Evolutionary conservation across 75 land plant species (phyloP), one percentile per base, ranked within the genome.

Genomic region (Pinus tabuliformis): DNA sequence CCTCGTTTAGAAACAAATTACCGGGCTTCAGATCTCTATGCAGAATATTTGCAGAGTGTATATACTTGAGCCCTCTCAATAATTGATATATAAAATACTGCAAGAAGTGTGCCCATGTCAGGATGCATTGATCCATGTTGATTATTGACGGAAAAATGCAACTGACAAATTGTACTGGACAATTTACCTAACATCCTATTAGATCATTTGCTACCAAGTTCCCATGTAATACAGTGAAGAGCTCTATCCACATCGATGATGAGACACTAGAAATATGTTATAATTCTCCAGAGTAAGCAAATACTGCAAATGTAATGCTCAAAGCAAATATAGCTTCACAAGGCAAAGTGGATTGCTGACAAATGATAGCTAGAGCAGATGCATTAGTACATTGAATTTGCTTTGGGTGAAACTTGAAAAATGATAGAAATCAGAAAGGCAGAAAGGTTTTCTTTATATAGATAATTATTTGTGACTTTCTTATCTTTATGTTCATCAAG

Each of bases 1-100:
- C 90, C 3, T 91, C 92, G 78, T 91, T 95, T 14, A 93, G 81
- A 6, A 95, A 88, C 66, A 95, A 87, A 74, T 93, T 95, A 62
- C 92, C 89, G 21, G 98, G 98, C 85, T 95, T 95, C 81, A 95
- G 82, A 75, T 95, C 97, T 22, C 98, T 83, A 79, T 95, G 98
- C 36, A 95, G 92, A 20, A 95, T 91, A 76, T 95, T 95, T 64
- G 98, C 94, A 11, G 98, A 93, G 65, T 95, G 98, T 12, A 94
- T 82, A 56, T 95, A 91, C 85, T 93, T 91, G 28, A 95, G 80
- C 52, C 98, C 98, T 76, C 95, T 70, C 14, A 93, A 84, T 70
- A 95, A 82, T 89, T 95, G 88, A 11, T 72, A 84, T 5, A 86
- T 15, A 42, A 80, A 81, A 60, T 65, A 84, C 79, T 84, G 75